Evolutionary conservation across 352 stramenopile genomes (phyloP).

Genomic region (Globisporangium mamillatum): DNA sequence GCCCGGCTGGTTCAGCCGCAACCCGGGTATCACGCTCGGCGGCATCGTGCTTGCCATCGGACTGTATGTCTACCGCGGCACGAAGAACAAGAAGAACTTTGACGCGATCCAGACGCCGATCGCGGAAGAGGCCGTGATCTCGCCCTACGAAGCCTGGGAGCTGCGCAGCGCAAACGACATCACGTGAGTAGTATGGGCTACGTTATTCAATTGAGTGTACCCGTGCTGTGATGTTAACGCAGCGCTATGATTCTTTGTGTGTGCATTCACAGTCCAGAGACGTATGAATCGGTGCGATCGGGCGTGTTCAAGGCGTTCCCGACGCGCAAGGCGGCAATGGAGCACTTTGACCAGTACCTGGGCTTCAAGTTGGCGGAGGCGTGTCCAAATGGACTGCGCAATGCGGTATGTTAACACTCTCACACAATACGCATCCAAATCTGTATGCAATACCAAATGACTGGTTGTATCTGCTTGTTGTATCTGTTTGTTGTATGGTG

Average conservation of each 20-base stretch:
- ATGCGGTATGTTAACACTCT: conserved; percentile 32
- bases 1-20: conserved; percentile 83
- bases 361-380: conserved; percentile 62
- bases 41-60: conserved; percentile 65
- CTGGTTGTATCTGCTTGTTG: neutral
- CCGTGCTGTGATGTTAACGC: neutral
- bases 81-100: conserved; percentile 78
- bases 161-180: conserved; percentile 78
- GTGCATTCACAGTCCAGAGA: conserved; percentile 32
- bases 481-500: neutral
- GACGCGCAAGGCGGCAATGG: conserved; percentile 56
- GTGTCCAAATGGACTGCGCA: conserved; percentile 58
- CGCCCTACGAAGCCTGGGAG: conserved; percentile 84
- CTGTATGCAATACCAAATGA: neutral
- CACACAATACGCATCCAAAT: neutral
- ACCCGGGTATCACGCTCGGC: conserved; percentile 73
- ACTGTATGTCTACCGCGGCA: conserved; percentile 73
- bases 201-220: neutral
- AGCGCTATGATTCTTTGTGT: neutral
- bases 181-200: conserved; percentile 39
- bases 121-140: conserved; percentile 71
- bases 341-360: conserved; percentile 80
- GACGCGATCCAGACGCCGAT: conserved; percentile 68
- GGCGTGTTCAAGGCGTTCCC: conserved; percentile 57
- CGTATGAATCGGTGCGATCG: conserved; percentile 47